phyloP scores from a whole-genome alignment of 768 basidiomycete species.

The Termitomyces sp. region DNA sequence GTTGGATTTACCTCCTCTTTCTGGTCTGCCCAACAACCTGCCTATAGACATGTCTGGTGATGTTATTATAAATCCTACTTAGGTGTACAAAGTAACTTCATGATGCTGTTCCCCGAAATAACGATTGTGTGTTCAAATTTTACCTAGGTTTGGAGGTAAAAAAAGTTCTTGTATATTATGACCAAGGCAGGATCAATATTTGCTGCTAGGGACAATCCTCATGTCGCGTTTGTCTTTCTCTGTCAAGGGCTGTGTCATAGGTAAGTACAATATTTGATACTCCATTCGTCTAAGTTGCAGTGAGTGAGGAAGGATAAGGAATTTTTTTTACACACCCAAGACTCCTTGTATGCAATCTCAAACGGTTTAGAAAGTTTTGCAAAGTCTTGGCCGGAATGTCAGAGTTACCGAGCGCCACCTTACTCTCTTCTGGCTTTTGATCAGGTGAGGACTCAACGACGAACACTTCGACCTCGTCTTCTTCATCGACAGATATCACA shows the following conservation, averaged over 20 bases:
- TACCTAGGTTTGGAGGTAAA: not conserved
- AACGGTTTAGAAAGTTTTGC: conserved; percentile 5
- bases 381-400: conserved; percentile 8
- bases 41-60: conserved; percentile 26
- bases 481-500: conserved; percentile 22
- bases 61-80: conserved; percentile 39
- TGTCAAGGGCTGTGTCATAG: conserved; percentile 57
- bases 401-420: not conserved
- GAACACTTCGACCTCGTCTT: conserved; percentile 16
- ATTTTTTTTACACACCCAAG: conserved; percentile 11
- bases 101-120: not conserved
- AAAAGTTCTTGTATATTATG: not conserved
- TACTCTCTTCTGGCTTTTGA: not conserved
- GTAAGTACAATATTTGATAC: conserved; percentile 84
- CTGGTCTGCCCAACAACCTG: conserved; percentile 19
- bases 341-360: conserved; percentile 14
- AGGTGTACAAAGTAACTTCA: not conserved
- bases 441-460: not conserved
- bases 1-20: conserved; percentile 53
- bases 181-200: conserved; percentile 15
- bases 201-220: conserved; percentile 50
- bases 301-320: not conserved
- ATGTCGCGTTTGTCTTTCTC: conserved; percentile 41
- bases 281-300: conserved; percentile 40
- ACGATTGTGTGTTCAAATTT: not conserved